Evolutionary conservation across 768 basidiomycete genomes (phyloP).

Genomic region (Dentipellis sp.): DNA sequence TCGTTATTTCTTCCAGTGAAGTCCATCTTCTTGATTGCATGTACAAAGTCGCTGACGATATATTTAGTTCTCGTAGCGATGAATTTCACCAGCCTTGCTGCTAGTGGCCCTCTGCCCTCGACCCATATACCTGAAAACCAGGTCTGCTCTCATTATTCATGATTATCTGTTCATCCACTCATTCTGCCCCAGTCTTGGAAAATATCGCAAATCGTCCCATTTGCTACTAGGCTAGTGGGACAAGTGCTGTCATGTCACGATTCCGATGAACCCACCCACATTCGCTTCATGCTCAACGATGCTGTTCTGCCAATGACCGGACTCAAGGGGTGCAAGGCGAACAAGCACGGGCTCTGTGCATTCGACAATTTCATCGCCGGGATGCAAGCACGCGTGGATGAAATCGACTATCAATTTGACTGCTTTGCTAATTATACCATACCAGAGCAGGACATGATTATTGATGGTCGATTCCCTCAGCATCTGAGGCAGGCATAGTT

Average conservation of each 20-base stretch:
- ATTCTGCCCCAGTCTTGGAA: neutral
- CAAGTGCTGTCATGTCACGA: conserved; percentile 34
- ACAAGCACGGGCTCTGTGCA: conserved; percentile 33
- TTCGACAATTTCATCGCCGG: conserved; percentile 30
- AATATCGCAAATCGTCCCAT: conserved; percentile 27
- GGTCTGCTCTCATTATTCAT: conserved; percentile 8
- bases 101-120: conserved; percentile 17
- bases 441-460: conserved; percentile 29
- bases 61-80: neutral
- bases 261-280: conserved; percentile 18
- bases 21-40: neutral
- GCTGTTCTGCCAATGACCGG: conserved; percentile 36
- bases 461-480: conserved; percentile 21
- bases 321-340: conserved; percentile 30
- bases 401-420: conserved; percentile 32
- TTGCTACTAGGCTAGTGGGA: conserved; percentile 37
- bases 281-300: conserved; percentile 42
- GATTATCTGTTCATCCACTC: neutral
- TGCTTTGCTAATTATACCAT: conserved; percentile 39
- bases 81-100: neutral
- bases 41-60: conserved; percentile 4
- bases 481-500: no score
- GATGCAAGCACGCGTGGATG: conserved; percentile 27
- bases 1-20: conserved; percentile 30
- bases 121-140: conserved; percentile 26